Evolutionary conservation across 2,329 filamentous ascomycete species (phyloP).

Genomic region (Penicillium psychrosexuale): DNA sequence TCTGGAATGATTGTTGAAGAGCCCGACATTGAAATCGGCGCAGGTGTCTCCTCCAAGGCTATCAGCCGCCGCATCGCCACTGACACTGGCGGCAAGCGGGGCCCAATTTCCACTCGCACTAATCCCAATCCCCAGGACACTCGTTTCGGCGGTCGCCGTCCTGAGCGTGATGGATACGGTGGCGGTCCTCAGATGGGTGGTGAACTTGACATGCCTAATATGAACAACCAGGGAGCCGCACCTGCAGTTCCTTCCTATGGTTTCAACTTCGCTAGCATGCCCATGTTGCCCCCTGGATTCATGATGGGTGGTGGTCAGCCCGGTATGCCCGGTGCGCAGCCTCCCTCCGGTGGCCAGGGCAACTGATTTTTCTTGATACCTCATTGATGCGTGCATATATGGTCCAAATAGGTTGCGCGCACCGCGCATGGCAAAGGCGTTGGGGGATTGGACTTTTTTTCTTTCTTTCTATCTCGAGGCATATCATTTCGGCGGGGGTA

Average conservation of each 20-base stretch:
- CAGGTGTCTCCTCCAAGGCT: conserved; percentile 88
- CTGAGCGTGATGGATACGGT: conserved; percentile 34
- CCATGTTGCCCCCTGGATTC: conserved; percentile 49
- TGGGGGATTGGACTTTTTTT: not conserved
- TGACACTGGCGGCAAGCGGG: conserved; percentile 49
- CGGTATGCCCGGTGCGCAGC: conserved; percentile 32
- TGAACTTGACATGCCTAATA: conserved; percentile 34
- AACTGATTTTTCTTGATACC: conserved; percentile 19
- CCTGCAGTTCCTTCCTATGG: conserved; percentile 56
- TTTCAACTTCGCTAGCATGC: conserved; percentile 51
- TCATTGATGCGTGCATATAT: conserved; percentile 7
- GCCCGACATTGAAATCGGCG: conserved; percentile 97
- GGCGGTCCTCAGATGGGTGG: conserved; percentile 19
- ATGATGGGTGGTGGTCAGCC: conserved; percentile 42
- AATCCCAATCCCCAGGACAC: conserved; percentile 21
- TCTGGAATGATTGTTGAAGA: conserved; percentile 88
- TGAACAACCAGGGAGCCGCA: conserved; percentile 50
- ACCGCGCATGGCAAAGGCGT: conserved; percentile 7
- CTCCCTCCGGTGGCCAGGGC: conserved; percentile 40
- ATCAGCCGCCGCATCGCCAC: conserved; percentile 53
- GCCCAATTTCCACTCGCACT: conserved; percentile 47
- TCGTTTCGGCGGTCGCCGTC: conserved; percentile 31
- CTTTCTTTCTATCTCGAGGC: not conserved
- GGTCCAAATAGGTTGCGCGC: conserved; percentile 2
- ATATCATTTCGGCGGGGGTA: conserved; percentile 6